Percentiles rank a stretch among this genome's conserved stretches.
Evolutionary conservation across 345 rosid genomes (phyloP).

Genomic region (Jatropha curcas): DNA sequence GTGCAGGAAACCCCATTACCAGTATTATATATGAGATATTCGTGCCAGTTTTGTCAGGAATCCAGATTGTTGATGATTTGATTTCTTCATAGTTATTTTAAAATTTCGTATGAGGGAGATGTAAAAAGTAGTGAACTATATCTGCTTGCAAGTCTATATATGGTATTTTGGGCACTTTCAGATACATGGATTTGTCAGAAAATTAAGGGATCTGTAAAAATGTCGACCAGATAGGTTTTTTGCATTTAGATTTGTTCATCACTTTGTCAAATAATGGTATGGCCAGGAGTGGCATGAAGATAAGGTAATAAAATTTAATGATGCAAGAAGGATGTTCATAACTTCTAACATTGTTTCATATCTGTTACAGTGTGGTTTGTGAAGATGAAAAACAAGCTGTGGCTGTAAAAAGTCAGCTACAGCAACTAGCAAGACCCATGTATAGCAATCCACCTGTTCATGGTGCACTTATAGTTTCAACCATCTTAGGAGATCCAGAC

Average conservation of each 20-base stretch:
- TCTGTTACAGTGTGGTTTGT: constrained; percentile 68
- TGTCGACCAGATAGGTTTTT: background rate
- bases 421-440: constrained; percentile 97
- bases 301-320: no score
- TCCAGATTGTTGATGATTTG: background rate
- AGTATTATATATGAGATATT: background rate
- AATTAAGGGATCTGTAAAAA: background rate
- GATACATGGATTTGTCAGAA: background rate
- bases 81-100: background rate
- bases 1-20: background rate
- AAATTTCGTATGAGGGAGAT: background rate
- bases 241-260: background rate
- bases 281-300: no score
- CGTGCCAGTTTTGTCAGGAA: background rate
- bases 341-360: background rate
- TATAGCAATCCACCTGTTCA: constrained; percentile 96
- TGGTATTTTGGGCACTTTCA: no score
- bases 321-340: background rate
- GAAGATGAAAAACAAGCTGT: constrained; percentile 80
- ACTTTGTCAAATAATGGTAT: background rate
- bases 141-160: no score
- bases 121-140: background rate
- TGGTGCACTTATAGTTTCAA: constrained; percentile 83
- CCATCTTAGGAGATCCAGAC: constrained; percentile 70
- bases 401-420: constrained; percentile 90